Evolutionary conservation across 768 basidiomycete genomes (phyloP).

Genomic region (Kwoniella europaea): DNA sequence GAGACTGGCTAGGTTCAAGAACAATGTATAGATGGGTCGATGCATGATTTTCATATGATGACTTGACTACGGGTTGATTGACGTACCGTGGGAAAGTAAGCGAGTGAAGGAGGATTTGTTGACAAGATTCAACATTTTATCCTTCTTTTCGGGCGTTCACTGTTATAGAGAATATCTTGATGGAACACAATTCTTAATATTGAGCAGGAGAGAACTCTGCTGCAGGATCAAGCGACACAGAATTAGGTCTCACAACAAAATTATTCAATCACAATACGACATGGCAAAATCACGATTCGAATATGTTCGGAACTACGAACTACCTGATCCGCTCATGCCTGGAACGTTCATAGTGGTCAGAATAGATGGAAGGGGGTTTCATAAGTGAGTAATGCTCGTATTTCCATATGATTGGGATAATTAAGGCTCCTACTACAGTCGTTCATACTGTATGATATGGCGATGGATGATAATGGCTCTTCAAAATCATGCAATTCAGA

Average conservation of each 20-base stretch:
- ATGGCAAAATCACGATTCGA: slow-evolving; percentile 95
- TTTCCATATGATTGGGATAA: too few species aligned
- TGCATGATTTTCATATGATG: slow-evolving; percentile 1
- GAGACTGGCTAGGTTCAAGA: not conserved
- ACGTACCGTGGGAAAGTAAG: slow-evolving; percentile 22
- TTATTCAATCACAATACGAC: not conserved
- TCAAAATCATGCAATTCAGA: too few species aligned
- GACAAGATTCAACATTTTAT: not conserved
- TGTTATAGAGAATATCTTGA: not conserved
- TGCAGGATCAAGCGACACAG: too few species aligned
- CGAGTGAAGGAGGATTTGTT: not conserved
- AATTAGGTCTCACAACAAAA: not conserved
- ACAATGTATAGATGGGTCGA: not conserved
- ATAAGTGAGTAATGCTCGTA: slow-evolving; percentile 73
- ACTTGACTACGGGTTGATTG: not conserved
- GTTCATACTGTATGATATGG: too few species aligned
- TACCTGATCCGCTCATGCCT: slow-evolving; percentile 82
- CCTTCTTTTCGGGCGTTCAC: not conserved
- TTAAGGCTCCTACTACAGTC: too few species aligned
- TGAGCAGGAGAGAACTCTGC: too few species aligned
- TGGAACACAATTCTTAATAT: too few species aligned
- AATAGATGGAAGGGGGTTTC: slow-evolving; percentile 91
- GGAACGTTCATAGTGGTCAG: slow-evolving; percentile 83
- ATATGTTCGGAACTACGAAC: slow-evolving; percentile 87
- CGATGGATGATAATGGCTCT: too few species aligned